Conservation (phyloP, 176 grass and related monocot genomes). For the sorghum (Sorghum bicolor) region Sorghum_bicolor_NCBIv3 NC_012872.2:3598001-3598500, state of each 20-base stretch:
- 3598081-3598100: background rate
- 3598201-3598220: background rate
- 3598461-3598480: no score
- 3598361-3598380: no score
- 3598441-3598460: no score
- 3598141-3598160: background rate
- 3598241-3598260: no score
- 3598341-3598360: no score
- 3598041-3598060: background rate
- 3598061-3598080: constrained; percentile 5
- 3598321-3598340: no score
- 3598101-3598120: background rate
- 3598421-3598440: no score
- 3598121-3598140: constrained; percentile 12
- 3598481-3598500: constrained; percentile 1
- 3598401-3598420: no score
- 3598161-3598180: constrained; percentile 6
- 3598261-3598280: no score
- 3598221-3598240: background rate
- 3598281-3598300: no score
- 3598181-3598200: background rate
- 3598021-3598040: background rate
- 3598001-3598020: background rate
- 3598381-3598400: no score
- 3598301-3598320: no score